Evolutionary conservation across 805 yeast genomes (phyloP), one percentile per base, ranked within the genome.

Genomic region (Candida insectorum): DNA sequence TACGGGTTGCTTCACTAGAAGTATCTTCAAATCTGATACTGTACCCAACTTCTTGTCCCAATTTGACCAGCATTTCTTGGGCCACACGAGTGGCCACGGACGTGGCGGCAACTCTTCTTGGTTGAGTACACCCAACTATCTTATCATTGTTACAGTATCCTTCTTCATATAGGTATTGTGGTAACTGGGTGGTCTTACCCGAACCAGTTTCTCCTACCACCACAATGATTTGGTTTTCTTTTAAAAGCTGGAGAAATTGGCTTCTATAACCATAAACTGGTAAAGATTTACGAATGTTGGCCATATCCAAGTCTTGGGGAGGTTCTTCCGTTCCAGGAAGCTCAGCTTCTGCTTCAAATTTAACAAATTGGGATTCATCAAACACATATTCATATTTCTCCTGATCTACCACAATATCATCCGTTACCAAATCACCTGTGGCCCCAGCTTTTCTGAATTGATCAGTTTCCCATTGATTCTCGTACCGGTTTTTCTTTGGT

Each of bases 31-130:
- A 91, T 41, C 97, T 69, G 34, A 91, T 75, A 4, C 82, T 72
- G 51, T 91, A 91, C 6, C 98, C 98, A 5, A 93, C 97, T 45
- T 81, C 81, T 11, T 75, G 67, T 0, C 98, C 97, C n/a, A 91
- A 48, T n/a, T 65, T 56, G 1, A 79, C 79, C 6, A 81, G 81
- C 71, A 86, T 79, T 58, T 91, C 98, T 28, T 85, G 87, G 0
- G 97, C 88, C 1, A 91, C 97, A 49, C 98, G 74, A 2, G 82
- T 58, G 0, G 98, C 96, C 30, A 88, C 95, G 30, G 86, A 81
- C 33, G 79, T 83, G 0, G 97, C 97, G 0, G 97, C 97, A 6
- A 91, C 97, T 50, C 97, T 70, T 49, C 97, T 74, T 0, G 97
- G 97, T 56, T 89, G 97, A 0, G 97, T 89, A 48, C 95, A 86